Conservation (phyloP, 2,329 filamentous ascomycete species). For the Trichoderma sp. region DNA sequence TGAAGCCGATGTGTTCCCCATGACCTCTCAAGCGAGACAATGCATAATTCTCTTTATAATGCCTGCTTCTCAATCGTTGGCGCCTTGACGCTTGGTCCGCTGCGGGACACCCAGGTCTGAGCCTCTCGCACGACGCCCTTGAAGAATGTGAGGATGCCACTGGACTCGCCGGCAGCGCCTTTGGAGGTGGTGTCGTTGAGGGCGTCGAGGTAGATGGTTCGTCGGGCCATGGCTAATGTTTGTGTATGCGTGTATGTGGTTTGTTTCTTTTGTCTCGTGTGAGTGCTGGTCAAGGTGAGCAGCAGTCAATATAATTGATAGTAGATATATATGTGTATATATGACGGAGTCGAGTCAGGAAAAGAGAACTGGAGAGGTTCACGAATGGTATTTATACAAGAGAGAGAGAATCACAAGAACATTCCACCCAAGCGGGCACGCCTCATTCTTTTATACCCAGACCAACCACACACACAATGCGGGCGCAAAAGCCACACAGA, state of each 20-base stretch:
- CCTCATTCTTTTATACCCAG: constrained; percentile 11
- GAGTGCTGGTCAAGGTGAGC: background rate
- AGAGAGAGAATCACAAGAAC: background rate
- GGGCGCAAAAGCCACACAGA: background rate
- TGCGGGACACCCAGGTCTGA: constrained; percentile 7
- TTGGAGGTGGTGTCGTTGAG: constrained; percentile 4
- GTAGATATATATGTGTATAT: background rate
- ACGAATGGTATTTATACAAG: background rate
- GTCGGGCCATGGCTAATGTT: constrained; percentile 16
- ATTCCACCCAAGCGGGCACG: background rate
- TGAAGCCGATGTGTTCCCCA: too few species aligned
- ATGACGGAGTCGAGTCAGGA: background rate
- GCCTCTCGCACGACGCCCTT: constrained; percentile 20
- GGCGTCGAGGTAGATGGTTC: constrained; percentile 23
- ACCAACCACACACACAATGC: background rate
- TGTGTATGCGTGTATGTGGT: background rate
- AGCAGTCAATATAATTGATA: background rate
- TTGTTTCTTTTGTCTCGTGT: background rate
- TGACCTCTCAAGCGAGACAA: too few species aligned
- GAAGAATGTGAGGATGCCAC: constrained; percentile 14
- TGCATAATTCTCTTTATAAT: background rate
- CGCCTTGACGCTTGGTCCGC: background rate
- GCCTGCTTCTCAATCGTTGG: constrained; percentile 19
- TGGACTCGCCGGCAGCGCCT: background rate
- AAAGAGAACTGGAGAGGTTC: background rate